Conservation (phyloP, 2,329 filamentous ascomycete species). For the Diplocarpon rosae region DNA sequence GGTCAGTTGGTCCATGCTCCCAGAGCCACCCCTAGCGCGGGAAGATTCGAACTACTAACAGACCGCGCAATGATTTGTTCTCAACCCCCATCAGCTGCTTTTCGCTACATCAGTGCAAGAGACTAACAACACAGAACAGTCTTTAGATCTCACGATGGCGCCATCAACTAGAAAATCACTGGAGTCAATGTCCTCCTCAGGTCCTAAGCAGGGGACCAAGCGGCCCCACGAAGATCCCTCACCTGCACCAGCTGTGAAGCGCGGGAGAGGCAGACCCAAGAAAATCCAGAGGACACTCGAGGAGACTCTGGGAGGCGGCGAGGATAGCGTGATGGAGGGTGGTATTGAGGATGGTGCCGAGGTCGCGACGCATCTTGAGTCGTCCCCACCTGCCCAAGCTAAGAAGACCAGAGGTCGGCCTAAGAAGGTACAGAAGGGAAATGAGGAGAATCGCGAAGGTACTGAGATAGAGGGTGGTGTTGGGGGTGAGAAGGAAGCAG, state of each 20-base stretch:
- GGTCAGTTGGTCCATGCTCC: too few relatives aligned
- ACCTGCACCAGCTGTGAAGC: conserved; percentile 11
- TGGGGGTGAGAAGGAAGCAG: background rate
- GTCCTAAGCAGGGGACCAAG: conserved; percentile 1
- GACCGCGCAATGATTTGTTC: too few relatives aligned
- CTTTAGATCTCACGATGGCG: background rate
- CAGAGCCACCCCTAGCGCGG: too few relatives aligned
- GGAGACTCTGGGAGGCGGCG: background rate
- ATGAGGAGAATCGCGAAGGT: background rate
- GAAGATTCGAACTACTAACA: too few relatives aligned
- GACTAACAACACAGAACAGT: background rate
- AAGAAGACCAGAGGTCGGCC: background rate
- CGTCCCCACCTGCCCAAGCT: background rate
- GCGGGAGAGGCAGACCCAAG: conserved; percentile 7
- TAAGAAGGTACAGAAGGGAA: background rate
- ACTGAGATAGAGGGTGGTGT: background rate
- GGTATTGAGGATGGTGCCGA: background rate
- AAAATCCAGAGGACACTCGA: conserved; percentile 4
- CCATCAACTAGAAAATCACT: conserved; percentile 2
- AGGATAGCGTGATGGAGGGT: background rate
- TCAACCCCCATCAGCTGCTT: too few relatives aligned
- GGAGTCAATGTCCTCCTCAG: conserved; percentile 4
- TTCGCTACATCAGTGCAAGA: too few relatives aligned
- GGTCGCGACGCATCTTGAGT: background rate
- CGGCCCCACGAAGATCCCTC: background rate